Evolutionary conservation across 352 stramenopile species (phyloP), one percentile per base, ranked within the genome.

Genomic region (Pythium dissimile): DNA sequence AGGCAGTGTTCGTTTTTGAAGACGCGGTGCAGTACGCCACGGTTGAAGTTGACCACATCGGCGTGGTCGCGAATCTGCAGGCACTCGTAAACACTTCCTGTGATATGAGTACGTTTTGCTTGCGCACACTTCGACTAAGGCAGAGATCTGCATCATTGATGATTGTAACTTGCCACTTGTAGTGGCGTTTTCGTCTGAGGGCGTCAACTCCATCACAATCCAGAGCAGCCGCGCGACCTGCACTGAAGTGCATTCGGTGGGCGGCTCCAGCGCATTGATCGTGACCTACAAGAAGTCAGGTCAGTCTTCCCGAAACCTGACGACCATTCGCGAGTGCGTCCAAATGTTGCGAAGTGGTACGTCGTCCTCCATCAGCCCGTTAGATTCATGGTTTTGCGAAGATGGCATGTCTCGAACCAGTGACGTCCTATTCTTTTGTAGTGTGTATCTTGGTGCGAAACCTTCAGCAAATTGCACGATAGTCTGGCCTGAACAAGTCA

Each of bases 41-140:
- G 23, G 75, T 80, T 35, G 84, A 96, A 35, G 87, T 97, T 27
- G 89, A 97, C 59, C 84, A 95, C 48, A 90, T 97, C 58, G 89
- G 87, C 21, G 80, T 97, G 27, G 69, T 97, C 15, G 88, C 89
- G 28, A 97, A 97, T 54, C 62, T 97, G 20, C 85, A 96, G 57
- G 80, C 84, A 49, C 78, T 97, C 15, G 72, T 94, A 32, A 91
- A 89, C 64, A 71, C 85, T 15, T 87, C 86, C 18, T 84, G 76
- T 30, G 87, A 97, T 68, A 95, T 94, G 61, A 92, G 77, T 94
- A 80, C 48, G 77, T 73, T 3, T 7, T 24, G n/a, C n/a, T n/a
- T n/a, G n/a, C n/a, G n/a, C n/a, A n/a, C n/a, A n/a, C n/a, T n/a
- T n/a, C n/a, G 12, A 12, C 12, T 12, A 7, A 35, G 7, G 7